A percentile compares a stretch with the other conserved stretches of the same genome.
Evolutionary conservation across 805 yeast genomes (phyloP).

Genomic region (Tanozyma kutaoensis): DNA sequence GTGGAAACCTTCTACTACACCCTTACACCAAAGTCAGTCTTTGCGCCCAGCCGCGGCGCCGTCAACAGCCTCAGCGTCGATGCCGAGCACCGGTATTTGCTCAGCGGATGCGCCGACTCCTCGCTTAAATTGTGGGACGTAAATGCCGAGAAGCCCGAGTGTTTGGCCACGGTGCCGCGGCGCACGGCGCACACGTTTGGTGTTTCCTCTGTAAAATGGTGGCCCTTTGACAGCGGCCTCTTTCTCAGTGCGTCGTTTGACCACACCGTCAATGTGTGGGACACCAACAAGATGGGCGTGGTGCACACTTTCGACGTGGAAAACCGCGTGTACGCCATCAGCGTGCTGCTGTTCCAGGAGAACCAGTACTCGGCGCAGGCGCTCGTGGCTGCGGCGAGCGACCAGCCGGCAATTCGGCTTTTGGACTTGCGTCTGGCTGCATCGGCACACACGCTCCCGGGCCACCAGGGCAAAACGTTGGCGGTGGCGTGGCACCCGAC

Average conservation of each 20-base stretch:
- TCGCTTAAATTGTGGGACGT: constrained; percentile 57
- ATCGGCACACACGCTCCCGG: constrained; percentile 56
- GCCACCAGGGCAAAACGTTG: constrained; percentile 43
- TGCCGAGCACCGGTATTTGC: constrained; percentile 28
- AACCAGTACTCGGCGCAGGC: constrained; percentile 19
- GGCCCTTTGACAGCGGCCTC: constrained; percentile 82
- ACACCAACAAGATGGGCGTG: constrained; percentile 48
- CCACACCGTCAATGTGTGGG: constrained; percentile 69
- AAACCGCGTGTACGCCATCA: constrained; percentile 54
- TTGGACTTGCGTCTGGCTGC: constrained; percentile 65
- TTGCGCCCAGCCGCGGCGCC: constrained; percentile 37
- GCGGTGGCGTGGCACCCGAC: constrained; percentile 68
- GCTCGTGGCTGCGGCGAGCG: constrained; percentile 57
- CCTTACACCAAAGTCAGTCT: too few relatives aligned
- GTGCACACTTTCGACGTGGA: constrained; percentile 56
- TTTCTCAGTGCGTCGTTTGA: constrained; percentile 77
- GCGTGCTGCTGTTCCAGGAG: constrained; percentile 23
- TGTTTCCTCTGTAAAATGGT: constrained; percentile 67
- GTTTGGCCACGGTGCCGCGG: constrained; percentile 21
- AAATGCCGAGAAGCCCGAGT: constrained; percentile 5
- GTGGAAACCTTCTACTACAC: constrained; percentile 23
- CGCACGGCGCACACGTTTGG: constrained; percentile 52
- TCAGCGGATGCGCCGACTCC: constrained; percentile 69
- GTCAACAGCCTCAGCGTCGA: constrained; percentile 54
- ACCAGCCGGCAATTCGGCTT: constrained; percentile 54